Base-by-base conservation (phyloP, 768 basidiomycete species). In the Basidioascus undulatus region DNA sequence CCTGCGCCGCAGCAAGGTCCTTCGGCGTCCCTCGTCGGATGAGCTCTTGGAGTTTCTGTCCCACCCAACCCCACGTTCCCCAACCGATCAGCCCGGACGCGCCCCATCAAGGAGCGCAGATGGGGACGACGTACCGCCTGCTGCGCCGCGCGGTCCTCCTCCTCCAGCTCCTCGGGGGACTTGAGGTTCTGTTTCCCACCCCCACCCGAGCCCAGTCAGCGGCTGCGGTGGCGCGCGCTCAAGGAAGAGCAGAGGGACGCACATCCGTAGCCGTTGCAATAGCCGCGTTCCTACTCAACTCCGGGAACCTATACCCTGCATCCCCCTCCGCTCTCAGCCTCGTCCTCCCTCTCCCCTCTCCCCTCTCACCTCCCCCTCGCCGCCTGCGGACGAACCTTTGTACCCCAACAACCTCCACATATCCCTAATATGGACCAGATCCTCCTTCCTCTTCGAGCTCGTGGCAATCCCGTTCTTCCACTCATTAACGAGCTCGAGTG, bases 391-490 rank as follows among this genome's bases (percentile, higher is more conserved):
- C 53, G 74, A 74, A 47, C 89, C 92, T 55, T 96, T 98, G 68
- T 87, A 94, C 6, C 73, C 76, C 49, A 98, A 58, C 40, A 98
- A 57, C 19, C 89, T 64, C 57, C 94, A 82, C 92, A 98, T 98
- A 61, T 98, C 92, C 49, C 89, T 61, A 44, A 98, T 92, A 52
- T 96, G 94, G 8, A 81, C 82, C 35, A 98, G 62, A 59, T 96
- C 89, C 44, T 96, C 92, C 55, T 81, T 83, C 74, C 83, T 87
- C 55, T 87, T 72, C 35, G 77, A 80, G 25, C 79, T 75, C 0
- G 63, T 54, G 53, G 89, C 96, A 34, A 98, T 79, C 3, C 75
- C 75, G 54, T 87, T 82, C 62, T 86, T 92, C 92, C 92, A 98
- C 37, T 67, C 64, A 48, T 89, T 71, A 32, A 98, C 86, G 46